Base-by-base conservation (phyloP, 139 green algal genomes). In the Chloropicon primus region DNA sequence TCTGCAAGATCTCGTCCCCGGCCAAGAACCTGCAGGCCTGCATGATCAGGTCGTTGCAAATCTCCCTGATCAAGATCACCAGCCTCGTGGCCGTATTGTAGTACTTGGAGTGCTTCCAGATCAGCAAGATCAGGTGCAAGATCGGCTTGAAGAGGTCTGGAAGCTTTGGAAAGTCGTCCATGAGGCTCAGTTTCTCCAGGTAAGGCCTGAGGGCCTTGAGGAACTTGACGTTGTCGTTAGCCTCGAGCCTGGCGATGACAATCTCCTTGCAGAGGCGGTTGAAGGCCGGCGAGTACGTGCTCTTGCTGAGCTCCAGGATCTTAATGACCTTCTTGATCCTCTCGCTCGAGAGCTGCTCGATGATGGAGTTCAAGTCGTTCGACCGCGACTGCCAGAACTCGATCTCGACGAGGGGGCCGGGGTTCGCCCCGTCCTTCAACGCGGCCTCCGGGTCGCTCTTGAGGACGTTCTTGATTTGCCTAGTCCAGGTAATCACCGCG, bases 401-500 rank as follows among this genome's bases (percentile, higher is more conserved):
- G 25, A 97, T 78, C 86, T 96, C 92, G 1, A 80, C 84, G 22
- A 96, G 83, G 0, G 93, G 93, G 0, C 93, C 93, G 1, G 88
- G 88, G 76, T 92, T 84, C 1, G 54, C 29, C 2, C 83, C 82
- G 3, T 74, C 82, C 83, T 90, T 88, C 5, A 92, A 80, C 24
- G 74, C 73, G 22, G 82, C 84, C 75, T 93, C 91, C 24, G 88
- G 87, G 81, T 95, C 91, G 5, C 83, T 80, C 77, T 91, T 91
- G 1, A 97, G 85, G 54, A 95, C 91, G n/a, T 88, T 89, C 85
- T 95, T 96, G 80, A 97, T 96, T 79, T 96, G 93, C 76, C 90
- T 89, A 10, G 90, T 93, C 93, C 93, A 97, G 0, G 89, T 94
- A 5, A 94, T 84, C 2, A 96, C 81, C 0, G 88, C 87, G 22